A percentile compares a stretch with the other conserved stretches of the same genome.
These are phyloP conservation scores for Pterulicium gracile DNA, from an alignment of 1,284 basidiomycete species.

Conservation along the genomic window DNA sequence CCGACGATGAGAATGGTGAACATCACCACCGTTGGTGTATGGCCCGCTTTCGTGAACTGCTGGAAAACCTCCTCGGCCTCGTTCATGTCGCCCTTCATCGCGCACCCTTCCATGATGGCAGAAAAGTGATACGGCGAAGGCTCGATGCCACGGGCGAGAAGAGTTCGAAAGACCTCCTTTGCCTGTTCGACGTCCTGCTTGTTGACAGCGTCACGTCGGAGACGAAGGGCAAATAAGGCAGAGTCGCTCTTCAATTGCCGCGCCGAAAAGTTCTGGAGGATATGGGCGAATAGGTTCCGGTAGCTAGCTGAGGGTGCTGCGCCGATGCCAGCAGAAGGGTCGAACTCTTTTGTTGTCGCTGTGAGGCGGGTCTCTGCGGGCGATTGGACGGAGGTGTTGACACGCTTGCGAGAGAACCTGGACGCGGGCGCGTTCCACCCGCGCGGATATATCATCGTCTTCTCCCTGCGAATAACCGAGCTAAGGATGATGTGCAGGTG, in stretches of 20 bases:
- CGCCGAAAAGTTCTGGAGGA: slow-evolving; percentile 33
- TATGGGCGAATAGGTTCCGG: slow-evolving; percentile 27
- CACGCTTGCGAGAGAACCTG: slow-evolving; percentile 23
- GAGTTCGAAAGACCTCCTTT: slow-evolving; percentile 37
- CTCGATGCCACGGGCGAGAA: slow-evolving; percentile 53
- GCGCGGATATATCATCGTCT: slow-evolving; percentile 26
- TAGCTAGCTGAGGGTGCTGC: slow-evolving; percentile 22
- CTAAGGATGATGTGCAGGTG: slow-evolving; percentile 42
- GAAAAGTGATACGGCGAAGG: slow-evolving; percentile 59
- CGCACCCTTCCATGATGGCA: slow-evolving; percentile 60
- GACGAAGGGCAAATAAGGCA: slow-evolving; percentile 45
- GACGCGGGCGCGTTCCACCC: slow-evolving; percentile 41
- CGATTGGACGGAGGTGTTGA: slow-evolving; percentile 3
- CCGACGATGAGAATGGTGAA: slow-evolving; percentile 65
- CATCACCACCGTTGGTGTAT: slow-evolving; percentile 49
- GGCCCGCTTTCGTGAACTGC: slow-evolving; percentile 34
- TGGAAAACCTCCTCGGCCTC: slow-evolving; percentile 41
- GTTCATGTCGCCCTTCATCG: slow-evolving; percentile 38
- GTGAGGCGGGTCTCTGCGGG: slow-evolving; percentile 16
- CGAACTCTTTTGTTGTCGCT: slow-evolving; percentile 22
- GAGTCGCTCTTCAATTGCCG: slow-evolving; percentile 43
- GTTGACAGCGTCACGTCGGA: slow-evolving; percentile 46
- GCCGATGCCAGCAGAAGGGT: slow-evolving; percentile 39
- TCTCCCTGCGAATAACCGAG: slow-evolving; percentile 36
- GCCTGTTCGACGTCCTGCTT: slow-evolving; percentile 40